These are phyloP conservation scores for Coccomyxa subellipsoidea DNA, from an alignment of 163 green algal species.

Conservation along the genomic window DNA sequence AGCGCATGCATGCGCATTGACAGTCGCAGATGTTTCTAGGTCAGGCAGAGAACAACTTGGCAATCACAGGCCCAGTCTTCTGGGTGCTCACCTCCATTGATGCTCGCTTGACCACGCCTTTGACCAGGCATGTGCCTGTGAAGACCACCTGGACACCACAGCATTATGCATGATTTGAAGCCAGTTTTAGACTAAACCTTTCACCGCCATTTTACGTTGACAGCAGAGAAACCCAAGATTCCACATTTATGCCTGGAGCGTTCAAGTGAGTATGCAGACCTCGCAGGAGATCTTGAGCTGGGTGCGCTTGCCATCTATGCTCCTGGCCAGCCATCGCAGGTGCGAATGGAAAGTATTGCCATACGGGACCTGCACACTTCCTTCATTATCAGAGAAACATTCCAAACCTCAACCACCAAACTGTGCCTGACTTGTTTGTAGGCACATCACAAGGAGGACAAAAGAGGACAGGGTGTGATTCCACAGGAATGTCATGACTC, in stretches of 20 bases:
- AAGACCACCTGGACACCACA: background rate
- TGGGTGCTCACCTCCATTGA: background rate
- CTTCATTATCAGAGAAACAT: background rate
- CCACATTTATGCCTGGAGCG: background rate
- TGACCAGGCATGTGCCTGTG: background rate
- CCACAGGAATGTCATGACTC: background rate
- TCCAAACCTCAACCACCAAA: background rate
- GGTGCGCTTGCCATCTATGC: background rate
- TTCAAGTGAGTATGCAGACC: background rate
- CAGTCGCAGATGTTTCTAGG: too few species aligned
- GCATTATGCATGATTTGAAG: background rate
- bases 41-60: too few species aligned
- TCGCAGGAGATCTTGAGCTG: background rate
- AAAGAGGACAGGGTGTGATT: too few species aligned
- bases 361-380: background rate
- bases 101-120: background rate
- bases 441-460: background rate
- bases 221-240: background rate
- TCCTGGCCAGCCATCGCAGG: background rate
- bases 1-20: too few species aligned
- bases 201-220: background rate
- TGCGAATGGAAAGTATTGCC: background rate
- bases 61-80: too few species aligned
- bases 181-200: background rate
- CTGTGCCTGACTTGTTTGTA: background rate